These are phyloP conservation scores for Blastobotrys serpentis DNA, from an alignment of 1,139 yeast species.

Conservation along the genomic window DNA sequence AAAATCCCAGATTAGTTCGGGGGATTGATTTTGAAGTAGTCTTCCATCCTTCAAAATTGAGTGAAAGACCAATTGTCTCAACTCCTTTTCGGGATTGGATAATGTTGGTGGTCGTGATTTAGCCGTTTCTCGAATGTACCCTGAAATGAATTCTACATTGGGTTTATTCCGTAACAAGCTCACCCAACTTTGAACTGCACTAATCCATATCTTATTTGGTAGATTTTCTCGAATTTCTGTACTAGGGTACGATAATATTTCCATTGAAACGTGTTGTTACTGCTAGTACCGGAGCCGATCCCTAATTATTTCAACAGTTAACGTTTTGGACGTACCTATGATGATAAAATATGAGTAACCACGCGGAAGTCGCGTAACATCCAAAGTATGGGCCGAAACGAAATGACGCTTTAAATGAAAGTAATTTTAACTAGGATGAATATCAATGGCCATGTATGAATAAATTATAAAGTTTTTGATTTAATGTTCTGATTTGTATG, in stretches of 20 bases:
- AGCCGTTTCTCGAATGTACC: slow-evolving; percentile 6
- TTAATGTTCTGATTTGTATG: too few species aligned
- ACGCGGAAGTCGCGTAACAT: not conserved
- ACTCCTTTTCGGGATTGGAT: slow-evolving; percentile 2
- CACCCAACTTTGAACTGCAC: slow-evolving; percentile 6
- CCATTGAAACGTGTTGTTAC: too few species aligned
- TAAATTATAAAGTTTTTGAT: too few species aligned
- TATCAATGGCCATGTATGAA: too few species aligned
- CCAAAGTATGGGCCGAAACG: too few species aligned
- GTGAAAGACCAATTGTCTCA: slow-evolving; percentile 20
- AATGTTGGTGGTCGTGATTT: not conserved
- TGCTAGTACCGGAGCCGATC: too few species aligned
- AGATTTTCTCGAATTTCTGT: slow-evolving; percentile 12
- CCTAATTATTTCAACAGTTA: too few species aligned
- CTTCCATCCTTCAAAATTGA: slow-evolving; percentile 7
- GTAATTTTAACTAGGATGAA: too few species aligned
- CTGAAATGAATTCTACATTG: slow-evolving; percentile 4
- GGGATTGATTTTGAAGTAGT: slow-evolving; percentile 12
- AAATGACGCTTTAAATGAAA: too few species aligned
- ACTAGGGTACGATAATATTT: slow-evolving; percentile 4
- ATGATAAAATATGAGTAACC: not conserved
- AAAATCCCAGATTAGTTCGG: slow-evolving; percentile 36
- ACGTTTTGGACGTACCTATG: too few species aligned
- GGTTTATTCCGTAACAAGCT: not conserved
- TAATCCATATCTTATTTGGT: slow-evolving; percentile 1